Evolutionary conservation across 306 rosid species (phyloP).

Genomic region (Rosa lucieae): DNA sequence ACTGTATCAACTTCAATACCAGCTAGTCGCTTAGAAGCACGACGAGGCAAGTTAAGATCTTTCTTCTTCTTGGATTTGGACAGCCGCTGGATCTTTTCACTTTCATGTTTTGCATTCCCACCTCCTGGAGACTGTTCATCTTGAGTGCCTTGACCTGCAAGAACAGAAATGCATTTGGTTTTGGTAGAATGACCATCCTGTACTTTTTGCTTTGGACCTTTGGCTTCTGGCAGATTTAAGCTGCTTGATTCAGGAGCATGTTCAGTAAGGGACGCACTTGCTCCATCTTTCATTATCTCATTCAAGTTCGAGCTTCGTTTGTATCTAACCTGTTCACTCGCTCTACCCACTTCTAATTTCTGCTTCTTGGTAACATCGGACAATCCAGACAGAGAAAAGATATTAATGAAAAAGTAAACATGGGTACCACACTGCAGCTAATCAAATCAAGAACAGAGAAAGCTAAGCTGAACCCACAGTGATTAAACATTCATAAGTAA

Average conservation of each 20-base stretch:
- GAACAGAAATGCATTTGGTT: constrained; percentile 24
- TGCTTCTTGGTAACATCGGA: constrained; percentile 37
- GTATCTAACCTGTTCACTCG: constrained; percentile 32
- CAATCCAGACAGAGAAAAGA: constrained; percentile 36
- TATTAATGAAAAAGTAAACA: neutral
- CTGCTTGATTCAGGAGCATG: constrained; percentile 26
- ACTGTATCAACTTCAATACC: constrained; percentile 64
- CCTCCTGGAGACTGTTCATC: constrained; percentile 34
- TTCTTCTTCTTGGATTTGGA: constrained; percentile 40
- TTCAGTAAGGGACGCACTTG: constrained; percentile 20
- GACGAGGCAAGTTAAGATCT: constrained; percentile 59
- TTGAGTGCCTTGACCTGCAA: constrained; percentile 14
- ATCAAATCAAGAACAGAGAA: neutral
- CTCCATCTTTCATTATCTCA: constrained; percentile 34
- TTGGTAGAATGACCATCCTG: constrained; percentile 32
- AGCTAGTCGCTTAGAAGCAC: constrained; percentile 90
- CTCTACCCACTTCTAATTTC: constrained; percentile 34
- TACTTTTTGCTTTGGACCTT: constrained; percentile 35
- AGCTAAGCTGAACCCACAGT: neutral
- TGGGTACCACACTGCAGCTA: neutral
- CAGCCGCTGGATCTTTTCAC: constrained; percentile 25
- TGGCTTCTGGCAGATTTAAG: constrained; percentile 27
- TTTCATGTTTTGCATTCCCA: constrained; percentile 27
- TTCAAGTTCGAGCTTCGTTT: constrained; percentile 27
- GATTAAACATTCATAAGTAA: neutral